Conservation (phyloP, 73 alveolate genomes). For the Stentor roeselii region DNA sequence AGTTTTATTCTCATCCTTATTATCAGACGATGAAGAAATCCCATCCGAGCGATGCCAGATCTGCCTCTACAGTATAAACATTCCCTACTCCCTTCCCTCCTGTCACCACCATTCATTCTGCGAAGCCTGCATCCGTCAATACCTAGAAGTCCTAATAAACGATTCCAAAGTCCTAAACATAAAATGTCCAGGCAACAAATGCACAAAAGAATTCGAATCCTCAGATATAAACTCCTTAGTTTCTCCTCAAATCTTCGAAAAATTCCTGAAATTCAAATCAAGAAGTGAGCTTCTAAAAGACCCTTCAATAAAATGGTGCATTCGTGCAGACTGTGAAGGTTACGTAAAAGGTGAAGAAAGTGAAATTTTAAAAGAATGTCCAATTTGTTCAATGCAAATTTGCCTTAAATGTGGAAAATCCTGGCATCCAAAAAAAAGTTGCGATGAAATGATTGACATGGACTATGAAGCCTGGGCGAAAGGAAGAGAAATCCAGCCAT, state of each 20-base stretch:
- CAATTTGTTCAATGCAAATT: constrained; percentile 40
- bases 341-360: constrained; percentile 39
- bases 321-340: constrained; percentile 57
- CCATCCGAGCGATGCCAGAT: too few species aligned
- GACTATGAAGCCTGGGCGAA: constrained; percentile 58
- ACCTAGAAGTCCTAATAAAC: constrained; percentile 19
- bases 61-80: too few species aligned
- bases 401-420: constrained; percentile 59
- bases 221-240: constrained; percentile 11
- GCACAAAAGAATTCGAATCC: constrained; percentile 25
- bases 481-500: constrained; percentile 57
- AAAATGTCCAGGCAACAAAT: constrained; percentile 31
- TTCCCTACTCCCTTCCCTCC: too few species aligned
- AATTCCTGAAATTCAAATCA: constrained; percentile 45
- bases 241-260: constrained; percentile 29
- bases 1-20: too few species aligned
- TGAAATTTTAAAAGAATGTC: constrained; percentile 29
- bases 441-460: constrained; percentile 49
- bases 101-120: not conserved
- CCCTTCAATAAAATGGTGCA: constrained; percentile 62
- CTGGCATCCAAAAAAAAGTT: constrained; percentile 44
- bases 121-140: constrained; percentile 6
- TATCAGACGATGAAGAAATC: too few species aligned
- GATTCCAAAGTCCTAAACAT: constrained; percentile 37
- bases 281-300: constrained; percentile 35